These are phyloP conservation scores for Pythium guiyangense DNA, from an alignment of 352 stramenopile genomes.

Conservation along the genomic window DNA sequence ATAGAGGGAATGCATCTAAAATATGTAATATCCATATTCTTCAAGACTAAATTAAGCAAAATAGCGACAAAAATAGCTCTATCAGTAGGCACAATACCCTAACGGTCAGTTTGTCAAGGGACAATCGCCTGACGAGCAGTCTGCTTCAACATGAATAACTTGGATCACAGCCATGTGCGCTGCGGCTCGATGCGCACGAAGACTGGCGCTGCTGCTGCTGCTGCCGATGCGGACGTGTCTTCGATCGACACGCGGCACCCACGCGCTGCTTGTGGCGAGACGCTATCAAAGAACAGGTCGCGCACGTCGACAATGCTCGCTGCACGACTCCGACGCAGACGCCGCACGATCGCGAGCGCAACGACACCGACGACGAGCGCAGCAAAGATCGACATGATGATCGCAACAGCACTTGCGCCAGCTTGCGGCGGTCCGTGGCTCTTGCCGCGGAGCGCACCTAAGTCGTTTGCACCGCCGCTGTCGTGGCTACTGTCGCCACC, in stretches of 20 bases:
- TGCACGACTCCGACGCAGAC: not conserved
- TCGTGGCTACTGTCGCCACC: not conserved
- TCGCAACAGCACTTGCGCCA: not conserved
- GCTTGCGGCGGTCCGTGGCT: not conserved
- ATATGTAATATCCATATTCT: no score
- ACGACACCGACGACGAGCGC: constrained; percentile 1
- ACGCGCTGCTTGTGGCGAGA: not conserved
- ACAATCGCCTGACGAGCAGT: no score
- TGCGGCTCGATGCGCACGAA: no score
- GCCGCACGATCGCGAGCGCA: constrained; percentile 2
- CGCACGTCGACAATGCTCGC: constrained; percentile 2
- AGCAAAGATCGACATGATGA: constrained; percentile 4
- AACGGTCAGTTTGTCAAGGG: no score
- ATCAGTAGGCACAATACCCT: no score
- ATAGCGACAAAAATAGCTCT: no score
- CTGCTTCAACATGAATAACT: no score
- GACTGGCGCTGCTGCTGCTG: no score
- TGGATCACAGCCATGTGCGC: no score
- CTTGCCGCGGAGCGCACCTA: not conserved
- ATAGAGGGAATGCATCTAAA: no score
- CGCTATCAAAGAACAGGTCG: constrained; percentile 10
- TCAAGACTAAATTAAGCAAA: no score
- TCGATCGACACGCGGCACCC: not conserved
- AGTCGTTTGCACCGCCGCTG: not conserved
- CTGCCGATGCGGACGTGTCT: no score